phyloP scores from a whole-genome alignment of 2,329 filamentous ascomycete species.

The Fusarium sterilihyphosum region DNA sequence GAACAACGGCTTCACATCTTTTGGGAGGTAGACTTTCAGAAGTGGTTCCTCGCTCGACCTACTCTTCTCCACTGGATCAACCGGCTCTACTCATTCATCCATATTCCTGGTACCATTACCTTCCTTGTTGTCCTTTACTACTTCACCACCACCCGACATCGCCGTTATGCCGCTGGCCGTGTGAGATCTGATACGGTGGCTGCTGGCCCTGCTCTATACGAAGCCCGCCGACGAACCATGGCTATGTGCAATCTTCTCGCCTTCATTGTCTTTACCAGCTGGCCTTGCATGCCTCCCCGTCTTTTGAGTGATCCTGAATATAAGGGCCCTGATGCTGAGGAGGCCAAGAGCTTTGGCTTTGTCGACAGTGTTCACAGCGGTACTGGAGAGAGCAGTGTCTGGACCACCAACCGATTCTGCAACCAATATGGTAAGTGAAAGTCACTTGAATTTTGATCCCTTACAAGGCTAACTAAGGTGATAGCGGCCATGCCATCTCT shows the following conservation, averaged over 20 bases:
- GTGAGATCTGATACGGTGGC: slow-evolving; percentile 44
- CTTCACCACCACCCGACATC: slow-evolving; percentile 71
- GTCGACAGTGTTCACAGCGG: slow-evolving; percentile 67
- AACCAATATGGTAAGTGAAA: slow-evolving; percentile 76
- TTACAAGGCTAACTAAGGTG: slow-evolving; percentile 11
- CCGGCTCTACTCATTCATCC: slow-evolving; percentile 79
- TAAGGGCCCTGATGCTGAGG: slow-evolving; percentile 62
- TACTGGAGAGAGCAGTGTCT: slow-evolving; percentile 61
- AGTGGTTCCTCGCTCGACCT: slow-evolving; percentile 60
- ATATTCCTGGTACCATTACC: slow-evolving; percentile 79
- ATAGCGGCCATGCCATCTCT: slow-evolving; percentile 78
- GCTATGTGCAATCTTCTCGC: slow-evolving; percentile 70
- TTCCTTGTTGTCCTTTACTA: slow-evolving; percentile 74
- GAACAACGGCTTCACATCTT: slow-evolving; percentile 74
- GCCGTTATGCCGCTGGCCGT: slow-evolving; percentile 46
- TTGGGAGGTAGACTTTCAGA: slow-evolving; percentile 70
- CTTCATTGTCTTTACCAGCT: slow-evolving; percentile 70
- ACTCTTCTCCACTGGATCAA: slow-evolving; percentile 74
- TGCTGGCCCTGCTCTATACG: slow-evolving; percentile 61
- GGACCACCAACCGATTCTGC: slow-evolving; percentile 73
- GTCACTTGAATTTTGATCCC: slow-evolving; percentile 27
- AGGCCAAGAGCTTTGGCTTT: slow-evolving; percentile 70
- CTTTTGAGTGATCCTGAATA: slow-evolving; percentile 67
- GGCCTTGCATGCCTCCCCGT: slow-evolving; percentile 72
- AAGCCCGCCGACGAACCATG: slow-evolving; percentile 67